Evolutionary conservation across 2,329 filamentous ascomycete species (phyloP), one percentile per base, ranked within the genome.

Genomic region (Clarireedia sp.): DNA sequence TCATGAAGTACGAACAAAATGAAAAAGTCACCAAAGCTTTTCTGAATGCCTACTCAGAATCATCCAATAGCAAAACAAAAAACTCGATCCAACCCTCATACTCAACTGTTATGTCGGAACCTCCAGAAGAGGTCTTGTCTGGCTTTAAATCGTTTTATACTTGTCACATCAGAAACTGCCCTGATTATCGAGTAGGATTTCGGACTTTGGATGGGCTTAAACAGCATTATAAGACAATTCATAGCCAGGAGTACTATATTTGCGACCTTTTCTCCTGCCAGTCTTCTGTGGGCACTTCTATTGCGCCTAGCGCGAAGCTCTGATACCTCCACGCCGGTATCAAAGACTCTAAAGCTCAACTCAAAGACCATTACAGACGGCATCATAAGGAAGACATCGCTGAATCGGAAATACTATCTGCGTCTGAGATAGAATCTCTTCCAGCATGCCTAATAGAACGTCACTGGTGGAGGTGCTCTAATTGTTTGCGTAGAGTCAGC

Each of bases 221-320:
- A 9, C 17, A 29, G 17, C 46, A 55, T 26, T 55, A 49, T 37
- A 16, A 10, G 2, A 9, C 6, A 2, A 8, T 4, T 2, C 47
- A 55, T 16, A 40, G 26, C 3, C 17, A 44, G 43, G 3, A n/a
- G 10, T 45, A 51, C 7, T 8, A 38, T 44, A 19, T 55, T 5
- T 55, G 53, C 2, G 53, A 55, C 2, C 45, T 51, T 45, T 5
- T 38, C 12, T 33, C 46, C 4, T 55, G 53, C 8, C 53, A 55
- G 24, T 50, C 38, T 16, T 36, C 50, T 3, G 44, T n/a, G 2
- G 40, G 46, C 2, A 12, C 53, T 45, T 46, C 53, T 5, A 45
- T 3, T 4, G 3, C 9, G 5, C 17, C 38, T n/a, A 19, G 46
- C 3, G 14, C 23, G 5, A 51, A 51, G 16, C 2, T 55, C 1